These are phyloP conservation scores for Cutaneotrichosporon cavernicola DNA, from an alignment of 1,284 basidiomycete genomes.

Conservation along the genomic window DNA sequence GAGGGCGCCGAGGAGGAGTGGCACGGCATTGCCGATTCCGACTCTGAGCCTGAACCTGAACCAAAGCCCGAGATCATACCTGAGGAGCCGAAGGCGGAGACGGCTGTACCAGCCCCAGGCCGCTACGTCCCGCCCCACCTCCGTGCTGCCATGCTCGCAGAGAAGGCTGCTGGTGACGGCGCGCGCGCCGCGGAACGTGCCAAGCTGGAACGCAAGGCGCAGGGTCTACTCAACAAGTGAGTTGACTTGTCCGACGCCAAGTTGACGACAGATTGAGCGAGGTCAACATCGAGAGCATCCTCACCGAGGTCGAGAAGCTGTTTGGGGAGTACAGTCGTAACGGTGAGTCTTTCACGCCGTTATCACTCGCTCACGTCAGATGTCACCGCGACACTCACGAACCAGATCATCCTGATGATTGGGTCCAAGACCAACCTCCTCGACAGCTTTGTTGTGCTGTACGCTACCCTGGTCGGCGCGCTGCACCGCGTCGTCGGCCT, in stretches of 20 bases:
- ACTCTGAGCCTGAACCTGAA: constrained; percentile 22
- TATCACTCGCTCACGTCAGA: constrained; percentile 57
- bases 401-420: constrained; percentile 76
- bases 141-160: constrained; percentile 51
- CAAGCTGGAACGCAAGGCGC: constrained; percentile 74
- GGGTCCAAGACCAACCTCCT: constrained; percentile 77
- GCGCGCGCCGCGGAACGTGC: constrained; percentile 59
- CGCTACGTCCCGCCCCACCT: constrained; percentile 59
- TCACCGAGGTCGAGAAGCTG: constrained; percentile 72
- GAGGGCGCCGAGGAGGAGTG: constrained; percentile 16
- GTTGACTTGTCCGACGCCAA: constrained; percentile 17
- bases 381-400: constrained; percentile 76
- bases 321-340: constrained; percentile 78
- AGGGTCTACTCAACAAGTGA: constrained; percentile 84
- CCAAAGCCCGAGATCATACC: not conserved
- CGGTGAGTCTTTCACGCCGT: constrained; percentile 57
- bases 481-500: constrained; percentile 82
- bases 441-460: constrained; percentile 86
- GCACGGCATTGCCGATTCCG: constrained; percentile 16
- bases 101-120: constrained; percentile 22
- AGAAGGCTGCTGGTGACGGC: constrained; percentile 41
- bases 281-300: constrained; percentile 78
- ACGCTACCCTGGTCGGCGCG: constrained; percentile 82
- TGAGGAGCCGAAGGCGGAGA: not conserved
- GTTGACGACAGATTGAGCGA: constrained; percentile 69